Evolutionary conservation across 1,284 basidiomycete species (phyloP), one percentile per base, ranked within the genome.

Genomic region (Neonothopanus nambi): DNA sequence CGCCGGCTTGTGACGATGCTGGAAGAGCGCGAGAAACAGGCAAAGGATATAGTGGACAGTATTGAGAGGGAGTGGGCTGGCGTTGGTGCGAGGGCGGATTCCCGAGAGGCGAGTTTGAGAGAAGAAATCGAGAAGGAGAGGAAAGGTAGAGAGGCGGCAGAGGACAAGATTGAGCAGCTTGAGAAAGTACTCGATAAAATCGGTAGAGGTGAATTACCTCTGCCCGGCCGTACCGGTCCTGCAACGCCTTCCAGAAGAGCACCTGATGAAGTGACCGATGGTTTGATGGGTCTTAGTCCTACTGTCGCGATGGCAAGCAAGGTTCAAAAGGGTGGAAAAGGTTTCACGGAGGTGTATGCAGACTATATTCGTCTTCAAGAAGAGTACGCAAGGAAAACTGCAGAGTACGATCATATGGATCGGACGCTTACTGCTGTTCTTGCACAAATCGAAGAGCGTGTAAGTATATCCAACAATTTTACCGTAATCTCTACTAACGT

Each of bases 281-380:
- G 77, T 8, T 80, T 87, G 70, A 71, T 85, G 63, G 80, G 82
- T 37, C 70, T 93, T 18, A 91, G 88, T 64, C 92, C 93, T 0
- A 91, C 93, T 0, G 88, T 95, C 8, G 87, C 89, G 0, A 85
- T 97, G 70, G 92, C 89, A 4, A 84, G 84, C 66, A 83, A 80
- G 57, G 80, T 88, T 23, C 91, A 92, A 70, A 82, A 79, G 65
- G 80, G 76, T 26, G 93, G 93, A 18, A 91, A 90, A 76, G 89
- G 87, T 2, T 93, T 95, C 70, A 95, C 93, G 0, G 88, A 95
- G 65, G 85, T 96, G 15, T 96, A 95, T 65, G 80, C 88, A n/a
- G 91, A 93, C 60, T 91, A 91, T 61, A 84, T 94, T 43, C 80
- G 84, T 52, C 80, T 95, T 45, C 89, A 97, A 67, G 90, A 92